Conservation (phyloP, 2,329 filamentous ascomycete genomes). For the Hymenotorrendiella dingleyae region DNA sequence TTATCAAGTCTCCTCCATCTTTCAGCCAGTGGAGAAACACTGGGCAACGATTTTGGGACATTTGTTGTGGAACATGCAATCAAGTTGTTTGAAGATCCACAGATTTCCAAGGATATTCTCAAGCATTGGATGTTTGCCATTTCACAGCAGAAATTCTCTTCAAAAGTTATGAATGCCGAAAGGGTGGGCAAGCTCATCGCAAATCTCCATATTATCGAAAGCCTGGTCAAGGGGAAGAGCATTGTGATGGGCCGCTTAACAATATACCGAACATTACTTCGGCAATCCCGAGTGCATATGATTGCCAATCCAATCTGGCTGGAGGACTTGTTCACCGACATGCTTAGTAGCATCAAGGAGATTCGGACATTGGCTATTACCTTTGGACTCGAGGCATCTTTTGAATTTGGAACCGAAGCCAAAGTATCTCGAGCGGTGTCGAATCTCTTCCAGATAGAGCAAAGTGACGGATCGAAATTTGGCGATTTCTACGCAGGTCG, state of each 20-base stretch:
- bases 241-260: constrained; percentile 70
- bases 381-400: constrained; percentile 66
- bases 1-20: constrained; percentile 73
- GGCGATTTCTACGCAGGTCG: constrained; percentile 62
- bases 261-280: constrained; percentile 72
- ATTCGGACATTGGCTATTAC: constrained; percentile 69
- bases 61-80: constrained; percentile 81
- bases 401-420: constrained; percentile 62
- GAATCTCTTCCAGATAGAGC: constrained; percentile 52
- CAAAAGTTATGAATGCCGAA: constrained; percentile 66
- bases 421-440: constrained; percentile 60
- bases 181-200: constrained; percentile 66
- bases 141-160: constrained; percentile 70
- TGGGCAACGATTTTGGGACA: constrained; percentile 72
- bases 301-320: constrained; percentile 70
- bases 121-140: constrained; percentile 77
- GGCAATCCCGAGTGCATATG: constrained; percentile 67
- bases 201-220: constrained; percentile 65
- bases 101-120: constrained; percentile 68
- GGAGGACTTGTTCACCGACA: constrained; percentile 71
- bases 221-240: constrained; percentile 71
- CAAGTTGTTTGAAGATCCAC: constrained; percentile 60
- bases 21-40: constrained; percentile 59
- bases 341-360: constrained; percentile 74
- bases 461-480: constrained; percentile 11